Conservation (phyloP, 495 filamentous ascomycete genomes). For the Pseudomonodictys pantanalensis region DNA sequence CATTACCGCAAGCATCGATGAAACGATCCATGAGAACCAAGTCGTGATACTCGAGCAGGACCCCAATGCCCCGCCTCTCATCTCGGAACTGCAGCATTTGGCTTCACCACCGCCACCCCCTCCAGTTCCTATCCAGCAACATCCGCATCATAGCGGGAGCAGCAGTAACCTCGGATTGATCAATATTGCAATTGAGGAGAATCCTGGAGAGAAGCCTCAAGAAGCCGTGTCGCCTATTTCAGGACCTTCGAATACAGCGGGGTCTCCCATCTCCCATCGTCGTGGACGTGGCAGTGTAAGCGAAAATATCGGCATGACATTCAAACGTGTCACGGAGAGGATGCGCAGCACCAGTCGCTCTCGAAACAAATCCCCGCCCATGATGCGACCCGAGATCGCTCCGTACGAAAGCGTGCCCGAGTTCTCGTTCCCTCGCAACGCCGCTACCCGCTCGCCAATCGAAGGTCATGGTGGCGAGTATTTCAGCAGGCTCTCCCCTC, state of each 20-base stretch:
- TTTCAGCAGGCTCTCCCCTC: conserved; percentile 19
- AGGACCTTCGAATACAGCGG: conserved; percentile 7
- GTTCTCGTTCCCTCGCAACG: conserved; percentile 30
- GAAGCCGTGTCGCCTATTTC: conserved; percentile 16
- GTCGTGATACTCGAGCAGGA: conserved; percentile 39
- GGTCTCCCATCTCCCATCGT: conserved; percentile 35
- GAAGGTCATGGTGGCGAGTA: conserved; percentile 29
- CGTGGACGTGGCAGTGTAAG: conserved; percentile 41
- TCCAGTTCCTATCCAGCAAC: conserved; percentile 60
- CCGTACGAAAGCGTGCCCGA: conserved; percentile 43
- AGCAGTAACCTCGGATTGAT: conserved; percentile 37
- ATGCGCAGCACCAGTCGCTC: conserved; percentile 43
- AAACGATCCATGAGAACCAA: conserved; percentile 53
- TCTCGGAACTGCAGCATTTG: conserved; percentile 84
- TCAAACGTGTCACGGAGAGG: conserved; percentile 39
- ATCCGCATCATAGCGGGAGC: conserved; percentile 36
- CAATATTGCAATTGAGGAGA: conserved; percentile 44
- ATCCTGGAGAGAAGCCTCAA: conserved; percentile 10
- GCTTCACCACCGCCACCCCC: conserved; percentile 64
- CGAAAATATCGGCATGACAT: conserved; percentile 41
- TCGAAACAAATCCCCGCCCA: conserved; percentile 40
- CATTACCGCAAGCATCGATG: conserved; percentile 58
- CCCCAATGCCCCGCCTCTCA: conserved; percentile 54
- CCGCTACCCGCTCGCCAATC: conserved; percentile 29
- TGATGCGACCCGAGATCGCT: conserved; percentile 19